Conservation (phyloP, 2,329 filamentous ascomycete species). For the Pyrenochaeta sp. region DNA sequence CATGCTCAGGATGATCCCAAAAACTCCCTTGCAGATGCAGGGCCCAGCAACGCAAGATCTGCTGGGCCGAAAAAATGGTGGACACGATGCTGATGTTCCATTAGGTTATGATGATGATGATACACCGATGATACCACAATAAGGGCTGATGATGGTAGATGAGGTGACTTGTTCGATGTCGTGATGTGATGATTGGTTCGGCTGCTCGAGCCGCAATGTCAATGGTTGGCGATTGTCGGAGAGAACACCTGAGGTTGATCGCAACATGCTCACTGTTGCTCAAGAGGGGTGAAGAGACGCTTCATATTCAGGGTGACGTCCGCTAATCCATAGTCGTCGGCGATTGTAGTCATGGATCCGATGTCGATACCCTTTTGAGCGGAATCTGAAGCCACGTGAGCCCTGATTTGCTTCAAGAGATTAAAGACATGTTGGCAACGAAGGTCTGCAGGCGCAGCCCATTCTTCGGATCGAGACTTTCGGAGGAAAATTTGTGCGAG, state of each 20-base stretch:
- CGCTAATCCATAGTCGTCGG: constrained; percentile 70
- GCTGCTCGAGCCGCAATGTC: background rate
- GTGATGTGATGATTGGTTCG: background rate
- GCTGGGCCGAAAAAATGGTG: constrained; percentile 18
- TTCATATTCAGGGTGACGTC: constrained; percentile 76
- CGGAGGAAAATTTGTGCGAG: constrained; percentile 72
- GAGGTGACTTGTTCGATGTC: constrained; percentile 8
- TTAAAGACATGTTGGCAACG: constrained; percentile 69
- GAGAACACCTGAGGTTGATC: background rate
- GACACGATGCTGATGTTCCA: constrained; percentile 11
- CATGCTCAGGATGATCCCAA: constrained; percentile 22
- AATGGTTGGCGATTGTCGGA: background rate
- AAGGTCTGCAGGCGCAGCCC: constrained; percentile 65
- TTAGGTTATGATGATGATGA: constrained; percentile 24
- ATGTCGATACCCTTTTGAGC: constrained; percentile 71
- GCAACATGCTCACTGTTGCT: constrained; percentile 21
- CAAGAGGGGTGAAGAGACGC: constrained; percentile 71
- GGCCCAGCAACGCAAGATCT: constrained; percentile 18
- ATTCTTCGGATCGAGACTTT: constrained; percentile 63
- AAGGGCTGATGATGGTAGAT: constrained; percentile 17
- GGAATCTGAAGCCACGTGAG: constrained; percentile 70
- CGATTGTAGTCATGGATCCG: constrained; percentile 73
- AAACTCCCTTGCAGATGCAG: constrained; percentile 44
- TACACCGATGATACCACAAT: constrained; percentile 29
- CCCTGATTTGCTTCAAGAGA: constrained; percentile 67